Base-by-base conservation (phyloP, 208 protist species). In the Leishmania tropica region DNA sequence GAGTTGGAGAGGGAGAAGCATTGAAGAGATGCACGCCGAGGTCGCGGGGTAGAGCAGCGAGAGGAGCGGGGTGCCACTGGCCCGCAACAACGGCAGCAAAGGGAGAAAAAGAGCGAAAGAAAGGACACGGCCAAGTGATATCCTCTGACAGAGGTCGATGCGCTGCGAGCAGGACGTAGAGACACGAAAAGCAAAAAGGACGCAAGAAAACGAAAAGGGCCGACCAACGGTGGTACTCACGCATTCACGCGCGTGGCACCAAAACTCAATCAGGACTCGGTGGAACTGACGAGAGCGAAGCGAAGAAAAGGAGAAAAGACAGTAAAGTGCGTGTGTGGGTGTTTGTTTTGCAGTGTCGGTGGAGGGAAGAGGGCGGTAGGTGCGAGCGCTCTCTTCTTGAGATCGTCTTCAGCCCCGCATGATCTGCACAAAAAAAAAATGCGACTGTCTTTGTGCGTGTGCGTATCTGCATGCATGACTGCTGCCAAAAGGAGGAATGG, bases 371-470 rank as follows among this genome's bases (percentile, higher is more conserved):
- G 40, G 40, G 8, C 37, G 21, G 2, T n/a, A 28, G 17, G n/a
- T n/a, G 28, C 10, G 65, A 71, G 10, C 40, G 17, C 19, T n/a
- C 21, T n/a, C 8, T n/a, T 42, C 19, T 24, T 42, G 31, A 71
- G 21, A 68, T 6, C 13, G 8, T 31, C 31, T 15, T 68, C 28
- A 68, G 31, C 31, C 64, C 64, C 17, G 15, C 64, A 19, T 68
- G 28, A 35, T 68, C 2, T n/a, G 48, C 31, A 42, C 4, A 67
- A 71, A 28, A 21, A 21, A 78, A 78, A 78, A 78, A 45, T 74
- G 3, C 70, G 24, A 19, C 42, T 37, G 40, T 53, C 6, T 8
- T 31, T 47, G 28, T n/a, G 13, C 21, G 24, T 51, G 47, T 53
- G 51, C 72, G 11, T 51, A 51, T 37, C 28, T 54, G 72, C 17